Conservation (phyloP, 371 early-diverging fungal species). For the Mortierella sp. region DNA sequence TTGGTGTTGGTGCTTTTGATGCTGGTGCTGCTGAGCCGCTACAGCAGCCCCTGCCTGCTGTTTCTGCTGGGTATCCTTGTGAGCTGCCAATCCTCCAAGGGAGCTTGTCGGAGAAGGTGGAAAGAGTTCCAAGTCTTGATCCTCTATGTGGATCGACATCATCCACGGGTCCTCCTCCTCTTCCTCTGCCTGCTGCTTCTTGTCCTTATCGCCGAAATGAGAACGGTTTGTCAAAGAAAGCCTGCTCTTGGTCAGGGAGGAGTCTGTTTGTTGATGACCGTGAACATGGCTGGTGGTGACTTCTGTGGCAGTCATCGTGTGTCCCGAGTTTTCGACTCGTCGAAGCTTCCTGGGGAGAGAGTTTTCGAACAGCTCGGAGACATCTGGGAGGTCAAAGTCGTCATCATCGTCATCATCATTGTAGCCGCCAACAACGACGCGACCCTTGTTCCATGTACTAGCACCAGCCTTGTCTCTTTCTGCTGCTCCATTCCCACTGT, state of each 20-base stretch:
- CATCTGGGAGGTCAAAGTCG: not conserved
- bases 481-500: not conserved
- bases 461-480: no score
- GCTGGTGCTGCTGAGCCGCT: no score
- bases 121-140: not conserved
- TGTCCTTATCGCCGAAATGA: not conserved
- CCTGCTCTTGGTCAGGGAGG: not conserved
- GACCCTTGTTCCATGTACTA: no score
- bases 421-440: no score
- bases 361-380: slow-evolving; percentile 7
- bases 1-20: not conserved
- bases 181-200: not conserved
- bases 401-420: slow-evolving; percentile 2
- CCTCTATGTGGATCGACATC: not conserved
- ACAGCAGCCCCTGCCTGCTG: no score
- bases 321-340: not conserved
- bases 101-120: not conserved
- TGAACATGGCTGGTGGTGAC: not conserved
- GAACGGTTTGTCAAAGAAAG: not conserved
- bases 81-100: no score
- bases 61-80: no score
- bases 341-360: slow-evolving; percentile 1
- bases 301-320: not conserved
- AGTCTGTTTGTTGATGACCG: not conserved
- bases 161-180: not conserved